These are phyloP conservation scores for Plicaturopsis crispa DNA, from an alignment of 768 basidiomycete species.

Conservation along the genomic window DNA sequence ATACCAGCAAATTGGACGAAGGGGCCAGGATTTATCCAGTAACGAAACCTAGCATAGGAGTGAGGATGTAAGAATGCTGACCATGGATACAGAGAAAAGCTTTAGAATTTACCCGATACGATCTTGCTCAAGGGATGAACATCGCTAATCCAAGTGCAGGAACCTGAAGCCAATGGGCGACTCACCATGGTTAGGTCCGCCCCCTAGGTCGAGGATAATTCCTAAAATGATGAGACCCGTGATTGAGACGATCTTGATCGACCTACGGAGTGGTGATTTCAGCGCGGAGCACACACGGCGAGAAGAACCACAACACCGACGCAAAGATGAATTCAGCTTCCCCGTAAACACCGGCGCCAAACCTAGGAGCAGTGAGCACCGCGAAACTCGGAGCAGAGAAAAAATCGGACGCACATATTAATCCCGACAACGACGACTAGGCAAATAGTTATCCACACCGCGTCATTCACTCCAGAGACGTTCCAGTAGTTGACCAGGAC, in stretches of 20 bases:
- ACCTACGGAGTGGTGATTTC: too few relatives aligned
- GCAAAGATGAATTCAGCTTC: conserved; percentile 45
- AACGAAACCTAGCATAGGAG: conserved; percentile 33
- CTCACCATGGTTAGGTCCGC: conserved; percentile 52
- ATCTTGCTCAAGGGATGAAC: too few relatives aligned
- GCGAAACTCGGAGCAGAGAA: neutral
- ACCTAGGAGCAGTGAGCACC: neutral
- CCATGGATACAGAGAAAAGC: too few relatives aligned
- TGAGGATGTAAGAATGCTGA: neutral
- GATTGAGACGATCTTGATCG: conserved; percentile 56
- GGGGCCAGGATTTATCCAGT: conserved; percentile 62
- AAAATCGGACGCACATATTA: conserved; percentile 31
- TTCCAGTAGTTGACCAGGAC: conserved; percentile 45
- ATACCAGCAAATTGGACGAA: conserved; percentile 43
- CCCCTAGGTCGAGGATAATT: conserved; percentile 49
- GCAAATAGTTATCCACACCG: conserved; percentile 45
- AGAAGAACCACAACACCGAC: conserved; percentile 10
- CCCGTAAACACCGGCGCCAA: conserved; percentile 27
- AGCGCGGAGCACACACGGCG: too few relatives aligned
- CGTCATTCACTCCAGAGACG: conserved; percentile 28
- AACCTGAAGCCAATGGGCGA: too few relatives aligned
- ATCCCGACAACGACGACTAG: conserved; percentile 41
- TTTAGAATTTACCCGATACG: too few relatives aligned
- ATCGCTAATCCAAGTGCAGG: too few relatives aligned
- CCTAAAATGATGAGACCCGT: conserved; percentile 31